Conservation (phyloP, 768 basidiomycete species). For the Termitomyces sp. region DNA sequence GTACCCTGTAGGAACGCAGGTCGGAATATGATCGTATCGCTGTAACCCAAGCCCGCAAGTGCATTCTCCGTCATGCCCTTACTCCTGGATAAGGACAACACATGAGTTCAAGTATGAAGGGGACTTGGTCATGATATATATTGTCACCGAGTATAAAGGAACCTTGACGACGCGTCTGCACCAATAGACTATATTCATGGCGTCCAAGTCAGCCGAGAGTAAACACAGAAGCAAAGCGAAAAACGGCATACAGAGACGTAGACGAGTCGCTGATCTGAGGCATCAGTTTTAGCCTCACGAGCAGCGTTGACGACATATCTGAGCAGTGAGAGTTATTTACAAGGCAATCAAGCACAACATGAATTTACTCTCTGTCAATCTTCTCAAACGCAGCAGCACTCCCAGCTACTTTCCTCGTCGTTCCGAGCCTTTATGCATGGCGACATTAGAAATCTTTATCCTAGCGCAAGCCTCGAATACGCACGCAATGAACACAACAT, state of each 20-base stretch:
- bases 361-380: conserved; percentile 67
- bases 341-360: not conserved
- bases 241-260: conserved; percentile 55
- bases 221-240: not conserved
- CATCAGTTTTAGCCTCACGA: conserved; percentile 49
- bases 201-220: not conserved
- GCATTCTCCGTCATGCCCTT: conserved; percentile 73
- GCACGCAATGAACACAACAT: conserved; percentile 68
- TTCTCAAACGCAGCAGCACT: conserved; percentile 63
- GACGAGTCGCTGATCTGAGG: conserved; percentile 52
- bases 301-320: conserved; percentile 78
- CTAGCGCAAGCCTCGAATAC: conserved; percentile 15
- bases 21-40: conserved; percentile 65
- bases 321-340: not conserved
- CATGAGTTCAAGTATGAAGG: not conserved
- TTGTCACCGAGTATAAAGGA: conserved; percentile 46
- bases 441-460: not conserved
- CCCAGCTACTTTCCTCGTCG: conserved; percentile 54
- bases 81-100: conserved; percentile 33
- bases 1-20: conserved; percentile 50
- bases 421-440: conserved; percentile 46
- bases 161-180: conserved; percentile 41
- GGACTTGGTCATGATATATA: not conserved
- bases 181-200: conserved; percentile 30
- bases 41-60: conserved; percentile 62